Conservation (phyloP, 1,284 basidiomycete species). For the Anthracocystis setariae region DNA sequence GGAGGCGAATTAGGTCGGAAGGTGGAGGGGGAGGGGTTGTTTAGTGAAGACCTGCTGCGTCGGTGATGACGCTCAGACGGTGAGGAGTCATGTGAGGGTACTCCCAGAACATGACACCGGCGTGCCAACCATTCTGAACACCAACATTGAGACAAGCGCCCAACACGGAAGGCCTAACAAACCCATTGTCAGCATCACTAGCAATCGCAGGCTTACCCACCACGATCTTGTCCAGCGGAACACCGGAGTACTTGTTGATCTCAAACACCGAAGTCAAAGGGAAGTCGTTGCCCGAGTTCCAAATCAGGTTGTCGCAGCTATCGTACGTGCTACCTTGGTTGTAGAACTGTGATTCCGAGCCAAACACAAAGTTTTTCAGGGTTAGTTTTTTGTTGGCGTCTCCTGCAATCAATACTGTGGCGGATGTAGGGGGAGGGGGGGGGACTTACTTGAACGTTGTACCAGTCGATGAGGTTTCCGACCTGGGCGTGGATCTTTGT, state of each 20-base stretch:
- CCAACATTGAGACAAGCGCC: conserved; percentile 74
- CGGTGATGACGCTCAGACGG: conserved; percentile 40
- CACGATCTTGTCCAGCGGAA: conserved; percentile 72
- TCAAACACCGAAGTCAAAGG: conserved; percentile 74
- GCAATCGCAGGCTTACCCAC: conserved; percentile 75
- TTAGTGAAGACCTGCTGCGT: conserved; percentile 36
- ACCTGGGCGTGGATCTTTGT: conserved; percentile 40
- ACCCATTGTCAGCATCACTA: conserved; percentile 74
- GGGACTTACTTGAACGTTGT: conserved; percentile 69
- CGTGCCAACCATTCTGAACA: conserved; percentile 74
- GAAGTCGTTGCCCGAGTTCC: conserved; percentile 72
- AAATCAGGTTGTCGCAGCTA: conserved; percentile 70
- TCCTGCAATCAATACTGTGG: too few relatives aligned
- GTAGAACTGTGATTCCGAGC: conserved; percentile 54
- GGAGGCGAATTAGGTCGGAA: not conserved
- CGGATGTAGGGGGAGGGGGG: not conserved
- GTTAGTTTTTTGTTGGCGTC: too few relatives aligned
- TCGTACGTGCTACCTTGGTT: conserved; percentile 48
- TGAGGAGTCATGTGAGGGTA: conserved; percentile 51
- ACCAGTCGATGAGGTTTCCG: conserved; percentile 67
- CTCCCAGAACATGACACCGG: conserved; percentile 68
- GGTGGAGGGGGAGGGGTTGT: not conserved
- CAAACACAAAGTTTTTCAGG: too few relatives aligned
- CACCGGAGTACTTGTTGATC: conserved; percentile 72
- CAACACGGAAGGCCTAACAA: conserved; percentile 72